Evolutionary conservation across 192 early-diverging fungal genomes (phyloP), one percentile per base, ranked within the genome.

Genomic region (Mortierella hygrophila): DNA sequence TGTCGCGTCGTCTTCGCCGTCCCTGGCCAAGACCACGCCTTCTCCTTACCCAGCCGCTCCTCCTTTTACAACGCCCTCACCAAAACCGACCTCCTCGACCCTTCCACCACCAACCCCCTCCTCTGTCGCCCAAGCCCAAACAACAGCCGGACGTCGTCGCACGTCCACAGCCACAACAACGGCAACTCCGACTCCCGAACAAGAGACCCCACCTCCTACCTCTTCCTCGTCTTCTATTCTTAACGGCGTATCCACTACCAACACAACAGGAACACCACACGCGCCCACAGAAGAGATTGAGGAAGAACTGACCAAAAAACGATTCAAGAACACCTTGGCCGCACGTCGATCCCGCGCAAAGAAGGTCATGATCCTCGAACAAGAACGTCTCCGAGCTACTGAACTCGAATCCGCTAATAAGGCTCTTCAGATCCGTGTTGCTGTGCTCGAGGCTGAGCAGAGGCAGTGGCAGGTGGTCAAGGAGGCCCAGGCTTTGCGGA

Each of bases 351-450:
- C 70, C 35, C 37, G 70, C 8, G 70, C 70, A 1, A 71, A 71
- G 23, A 71, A 71, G 37, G 70, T 71, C 70, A 71, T 71, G 70
- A 71, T 71, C 70, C 70, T 71, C 4, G 70, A 71, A 42, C 38
- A 38, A 7, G 70, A 71, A 42, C 37, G 70, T 18, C 37, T 42
- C 4, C 70, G 70, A 21, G 70, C 70, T 23, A 71, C 37, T 3
- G 70, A 71, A 38, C 41, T 71, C 38, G 70, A 71, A 18, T 16
- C 37, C 6, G 70, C 70, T 41, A 71, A 71, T 40, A 42, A 42
- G 40, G 70, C 37, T 16, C 70, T 71, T 3, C 70, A 71, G 41
- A 71, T 42, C 7, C 37, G 70, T n/a, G 70, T 71, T 18, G 37
- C 41, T 6, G 70, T 71, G 21, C 21, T 71, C 4, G 70, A 71